Percentiles rank a stretch among this genome's conserved stretches.
Evolutionary conservation across 1,139 yeast genomes (phyloP).

Genomic region (Pichia inconspicua): DNA sequence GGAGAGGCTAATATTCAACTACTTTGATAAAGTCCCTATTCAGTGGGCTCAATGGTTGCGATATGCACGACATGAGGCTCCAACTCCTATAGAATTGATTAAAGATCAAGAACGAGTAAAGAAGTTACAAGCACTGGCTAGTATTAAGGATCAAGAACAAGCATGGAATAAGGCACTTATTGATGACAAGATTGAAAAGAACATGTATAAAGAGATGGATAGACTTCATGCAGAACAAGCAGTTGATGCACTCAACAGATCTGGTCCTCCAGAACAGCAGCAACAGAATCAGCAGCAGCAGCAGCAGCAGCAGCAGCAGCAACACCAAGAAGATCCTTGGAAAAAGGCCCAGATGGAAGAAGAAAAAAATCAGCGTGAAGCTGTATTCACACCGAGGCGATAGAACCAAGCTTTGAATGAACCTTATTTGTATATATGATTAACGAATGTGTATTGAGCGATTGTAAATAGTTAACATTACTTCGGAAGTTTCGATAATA

Average conservation of each 20-base stretch:
- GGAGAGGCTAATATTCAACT: constrained; percentile 40
- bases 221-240: constrained; percentile 4
- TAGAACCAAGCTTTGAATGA: background rate
- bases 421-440: no score
- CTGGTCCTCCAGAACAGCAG: constrained; percentile 1
- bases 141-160: constrained; percentile 52
- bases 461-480: no score
- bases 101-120: constrained; percentile 52
- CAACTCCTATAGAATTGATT: constrained; percentile 54
- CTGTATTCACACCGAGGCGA: background rate
- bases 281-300: background rate
- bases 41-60: constrained; percentile 83
- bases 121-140: constrained; percentile 47
- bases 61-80: constrained; percentile 51
- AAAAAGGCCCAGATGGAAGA: background rate
- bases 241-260: constrained; percentile 4
- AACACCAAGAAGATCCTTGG: constrained; percentile 3
- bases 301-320: background rate
- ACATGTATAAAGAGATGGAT: constrained; percentile 17
- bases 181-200: constrained; percentile 14
- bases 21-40: constrained; percentile 47
- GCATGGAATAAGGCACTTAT: constrained; percentile 12
- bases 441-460: no score
- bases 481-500: no score
- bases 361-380: background rate